Base-by-base conservation (phyloP, 78 protist genomes). In the Dictyostelium purpureum region DNA sequence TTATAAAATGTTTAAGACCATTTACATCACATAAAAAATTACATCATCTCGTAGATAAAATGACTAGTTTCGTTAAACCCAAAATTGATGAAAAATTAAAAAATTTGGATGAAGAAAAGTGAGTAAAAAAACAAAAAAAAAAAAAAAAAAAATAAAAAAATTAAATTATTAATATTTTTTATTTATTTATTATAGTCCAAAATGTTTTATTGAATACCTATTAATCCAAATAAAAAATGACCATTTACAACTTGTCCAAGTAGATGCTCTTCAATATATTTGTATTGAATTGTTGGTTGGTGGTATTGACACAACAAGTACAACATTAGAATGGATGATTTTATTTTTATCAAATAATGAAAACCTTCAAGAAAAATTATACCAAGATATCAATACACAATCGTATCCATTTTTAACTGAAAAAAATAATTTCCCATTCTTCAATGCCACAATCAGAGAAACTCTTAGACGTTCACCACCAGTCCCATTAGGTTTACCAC, bases 251-350 rank as follows among this genome's bases (percentile, higher is more conserved):
- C 2, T 9, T 1, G 16, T 85, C 31, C 16, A 66, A 59, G 26
- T 73, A 18, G 38, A 38, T 31, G 21, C 42, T 14, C 19, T 85
- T 12, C 56, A 73, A 45, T 42, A 77, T 42, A 85, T 85, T 26
- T 74, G 73, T 61, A 16, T 85, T 0, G 92, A 85, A 38, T 35
- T 85, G 47, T 56, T 85, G 31, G 92, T 85, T 45, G 92, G 83
- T 59, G 92, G 92, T 31, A 73, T 76, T 1, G 92, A 85, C 61
- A 73, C 92, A 24, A 42, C 81, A 26, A 26, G 74, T 31, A 59
- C 75, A 9, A 31, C 92, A 16, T 1, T 85, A 6, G 83, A 85
- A 45, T 85, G 82, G 80, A 40, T 85, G 28, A 52, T 85, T 45
- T 37, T 85, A 11, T 47, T 42, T 21, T 35, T 85, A 42, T 65